Percentiles rank a stretch among this genome's conserved stretches.
Evolutionary conservation across 129 eudicot genomes (phyloP).

Genomic region (Smallanthus sonchifolius): DNA sequence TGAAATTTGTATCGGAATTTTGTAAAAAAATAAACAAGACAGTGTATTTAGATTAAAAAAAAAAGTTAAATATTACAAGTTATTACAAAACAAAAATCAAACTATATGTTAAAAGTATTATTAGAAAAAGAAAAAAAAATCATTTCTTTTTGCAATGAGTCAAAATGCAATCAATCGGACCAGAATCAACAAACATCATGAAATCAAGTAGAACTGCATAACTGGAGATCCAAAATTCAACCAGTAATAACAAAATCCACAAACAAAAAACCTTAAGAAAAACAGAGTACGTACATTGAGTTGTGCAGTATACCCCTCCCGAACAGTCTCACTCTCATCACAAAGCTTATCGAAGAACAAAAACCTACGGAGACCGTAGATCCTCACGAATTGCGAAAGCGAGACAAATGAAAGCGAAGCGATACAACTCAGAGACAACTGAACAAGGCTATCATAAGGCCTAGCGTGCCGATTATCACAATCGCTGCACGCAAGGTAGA

Average conservation of each 20-base stretch:
- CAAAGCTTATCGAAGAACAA: constrained; percentile 79
- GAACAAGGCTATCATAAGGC: constrained; percentile 63
- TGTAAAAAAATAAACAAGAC: too few species aligned
- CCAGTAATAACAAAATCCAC: background rate
- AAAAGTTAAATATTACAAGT: background rate
- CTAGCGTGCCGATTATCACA: constrained; percentile 61
- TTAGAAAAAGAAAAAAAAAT: too few species aligned
- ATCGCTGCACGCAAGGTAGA: constrained; percentile 52
- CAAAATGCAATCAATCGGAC: too few species aligned
- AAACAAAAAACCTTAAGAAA: background rate
- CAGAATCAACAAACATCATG: too few species aligned
- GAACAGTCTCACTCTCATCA: constrained; percentile 72
- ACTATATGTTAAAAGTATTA: too few species aligned
- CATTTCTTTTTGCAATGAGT: too few species aligned
- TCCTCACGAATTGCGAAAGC: constrained; percentile 46
- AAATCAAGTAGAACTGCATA: too few species aligned
- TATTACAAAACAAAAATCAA: too few species aligned
- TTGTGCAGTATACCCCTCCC: constrained; percentile 55
- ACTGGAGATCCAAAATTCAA: background rate
- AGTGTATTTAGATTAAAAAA: too few species aligned
- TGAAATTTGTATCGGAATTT: too few species aligned
- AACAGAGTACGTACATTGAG: constrained; percentile 53
- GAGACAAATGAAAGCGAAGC: constrained; percentile 73
- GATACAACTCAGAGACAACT: constrained; percentile 62
- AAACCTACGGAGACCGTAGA: constrained; percentile 63